These are phyloP conservation scores for Diacronema lutheri DNA, from an alignment of 78 protist genomes.

Conservation along the genomic window DNA sequence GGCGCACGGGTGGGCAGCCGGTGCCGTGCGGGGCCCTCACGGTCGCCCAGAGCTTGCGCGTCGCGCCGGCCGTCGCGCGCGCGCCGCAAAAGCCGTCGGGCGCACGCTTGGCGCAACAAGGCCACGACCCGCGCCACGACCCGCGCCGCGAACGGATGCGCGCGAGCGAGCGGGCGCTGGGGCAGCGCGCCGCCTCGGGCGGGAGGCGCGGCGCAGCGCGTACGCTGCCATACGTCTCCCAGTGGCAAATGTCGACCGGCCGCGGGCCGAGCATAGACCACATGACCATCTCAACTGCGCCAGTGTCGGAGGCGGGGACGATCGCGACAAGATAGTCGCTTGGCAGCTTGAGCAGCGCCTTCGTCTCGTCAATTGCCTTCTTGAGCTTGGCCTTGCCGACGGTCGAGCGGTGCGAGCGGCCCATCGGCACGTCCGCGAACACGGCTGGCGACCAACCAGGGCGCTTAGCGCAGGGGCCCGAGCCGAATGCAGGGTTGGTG, in stretches of 20 bases:
- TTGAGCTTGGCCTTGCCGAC: conserved; percentile 30
- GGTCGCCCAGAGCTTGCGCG: too few relatives aligned
- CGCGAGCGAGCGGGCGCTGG: too few relatives aligned
- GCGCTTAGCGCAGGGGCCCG: conserved; percentile 65
- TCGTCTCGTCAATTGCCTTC: conserved; percentile 19
- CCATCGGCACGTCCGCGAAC: conserved; percentile 24
- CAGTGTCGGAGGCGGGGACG: conserved; percentile 44
- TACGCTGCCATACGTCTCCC: conserved; percentile 48
- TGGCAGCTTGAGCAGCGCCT: conserved; percentile 30
- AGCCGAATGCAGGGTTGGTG: conserved; percentile 31
- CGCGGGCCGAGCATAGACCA: conserved; percentile 56
- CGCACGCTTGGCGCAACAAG: too few relatives aligned
- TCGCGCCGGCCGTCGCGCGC: too few relatives aligned
- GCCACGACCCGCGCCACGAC: too few relatives aligned
- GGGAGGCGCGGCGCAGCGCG: background rate
- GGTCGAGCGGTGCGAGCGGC: conserved; percentile 54
- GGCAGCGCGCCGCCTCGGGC: background rate
- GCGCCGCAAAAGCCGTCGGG: too few relatives aligned
- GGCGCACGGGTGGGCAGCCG: too few relatives aligned
- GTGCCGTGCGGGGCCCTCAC: too few relatives aligned
- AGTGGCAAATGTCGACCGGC: conserved; percentile 44
- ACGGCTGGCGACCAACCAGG: conserved; percentile 41
- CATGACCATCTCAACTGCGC: conserved; percentile 59
- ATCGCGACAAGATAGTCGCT: conserved; percentile 50
- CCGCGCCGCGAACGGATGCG: too few relatives aligned